phyloP scores from a whole-genome alignment of 75 land plant species.

The Ceratopteris richardii region DNA sequence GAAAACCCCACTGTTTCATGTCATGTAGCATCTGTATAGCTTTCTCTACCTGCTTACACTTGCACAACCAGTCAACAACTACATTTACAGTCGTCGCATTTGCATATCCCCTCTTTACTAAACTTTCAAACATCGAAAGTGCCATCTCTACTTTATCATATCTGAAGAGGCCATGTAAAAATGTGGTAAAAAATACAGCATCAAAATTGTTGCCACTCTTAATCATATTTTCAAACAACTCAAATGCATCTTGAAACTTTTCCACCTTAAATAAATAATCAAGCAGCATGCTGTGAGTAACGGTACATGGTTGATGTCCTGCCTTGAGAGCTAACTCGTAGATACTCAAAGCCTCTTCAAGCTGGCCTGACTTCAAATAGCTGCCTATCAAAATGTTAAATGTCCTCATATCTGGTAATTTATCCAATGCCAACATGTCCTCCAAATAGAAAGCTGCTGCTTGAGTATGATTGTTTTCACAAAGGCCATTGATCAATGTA shows the following conservation, averaged over 20 bases:
- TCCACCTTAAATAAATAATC: conserved; percentile 26
- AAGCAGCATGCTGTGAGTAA: conserved; percentile 26
- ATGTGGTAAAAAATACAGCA: conserved; percentile 27
- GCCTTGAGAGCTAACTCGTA: conserved; percentile 22
- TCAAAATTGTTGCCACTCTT: conserved; percentile 12
- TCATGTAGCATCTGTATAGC: conserved; percentile 19
- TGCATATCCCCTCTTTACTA: conserved; percentile 18
- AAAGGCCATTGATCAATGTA: conserved; percentile 40
- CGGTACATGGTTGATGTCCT: conserved; percentile 17
- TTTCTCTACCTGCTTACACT: conserved; percentile 16
- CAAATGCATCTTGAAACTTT: conserved; percentile 20
- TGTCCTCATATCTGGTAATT: conserved; percentile 36
- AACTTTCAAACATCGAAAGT: conserved; percentile 16
- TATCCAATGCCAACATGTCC: conserved; percentile 23
- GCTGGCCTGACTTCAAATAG: conserved; percentile 42
- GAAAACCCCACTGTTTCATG: too few species aligned
- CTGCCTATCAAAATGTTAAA: conserved; percentile 56
- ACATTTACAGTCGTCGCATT: conserved; percentile 25
- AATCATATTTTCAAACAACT: conserved; percentile 6
- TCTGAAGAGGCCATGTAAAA: conserved; percentile 27
- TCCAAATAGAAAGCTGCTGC: conserved; percentile 40
- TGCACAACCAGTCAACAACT: conserved; percentile 21
- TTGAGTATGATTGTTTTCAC: conserved; percentile 29
- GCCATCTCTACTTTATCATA: conserved; percentile 26
- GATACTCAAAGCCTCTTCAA: conserved; percentile 38